Evolutionary conservation across 2,329 filamentous ascomycete genomes (phyloP).

Genomic region (Penicillium brasilianum): DNA sequence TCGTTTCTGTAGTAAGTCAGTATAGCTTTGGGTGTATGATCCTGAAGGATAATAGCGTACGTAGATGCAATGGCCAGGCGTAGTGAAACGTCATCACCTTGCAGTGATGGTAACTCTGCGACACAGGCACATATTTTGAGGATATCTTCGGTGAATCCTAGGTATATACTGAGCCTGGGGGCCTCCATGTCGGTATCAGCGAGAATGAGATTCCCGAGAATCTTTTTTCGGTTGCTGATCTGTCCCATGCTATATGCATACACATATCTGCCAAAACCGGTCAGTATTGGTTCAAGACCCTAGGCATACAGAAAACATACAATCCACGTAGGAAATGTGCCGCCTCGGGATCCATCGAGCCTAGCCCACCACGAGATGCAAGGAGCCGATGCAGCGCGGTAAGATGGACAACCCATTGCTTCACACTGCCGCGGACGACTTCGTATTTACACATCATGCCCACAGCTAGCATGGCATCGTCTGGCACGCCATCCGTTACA

Average conservation of each 20-base stretch:
- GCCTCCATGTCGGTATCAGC: slow-evolving; percentile 31
- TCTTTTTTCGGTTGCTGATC: slow-evolving; percentile 39
- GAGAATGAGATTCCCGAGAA: slow-evolving; percentile 18
- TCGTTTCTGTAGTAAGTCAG: slow-evolving; percentile 34
- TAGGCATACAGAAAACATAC: slow-evolving; percentile 28
- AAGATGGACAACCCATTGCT: slow-evolving; percentile 46
- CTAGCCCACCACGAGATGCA: slow-evolving; percentile 40
- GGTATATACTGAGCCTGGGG: slow-evolving; percentile 43
- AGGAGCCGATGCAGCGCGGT: slow-evolving; percentile 42
- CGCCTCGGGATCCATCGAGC: slow-evolving; percentile 36
- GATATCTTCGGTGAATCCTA: slow-evolving; percentile 46
- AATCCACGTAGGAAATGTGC: slow-evolving; percentile 42
- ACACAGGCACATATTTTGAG: slow-evolving; percentile 42
- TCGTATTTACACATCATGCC: slow-evolving; percentile 48
- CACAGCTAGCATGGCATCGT: slow-evolving; percentile 42
- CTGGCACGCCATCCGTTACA: slow-evolving; percentile 27
- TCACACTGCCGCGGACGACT: slow-evolving; percentile 45
- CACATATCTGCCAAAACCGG: slow-evolving; percentile 33
- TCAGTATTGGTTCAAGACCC: slow-evolving; percentile 5
- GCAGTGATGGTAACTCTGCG: slow-evolving; percentile 36
- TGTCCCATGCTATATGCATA: slow-evolving; percentile 43
- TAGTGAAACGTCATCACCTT: slow-evolving; percentile 30
- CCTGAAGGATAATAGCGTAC: slow-evolving; percentile 32
- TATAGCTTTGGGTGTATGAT: not conserved
- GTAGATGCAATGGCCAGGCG: slow-evolving; percentile 36